Evolutionary conservation across 106 monocot species (phyloP), one percentile per base, ranked within the genome.

Genomic region (Allium sativum): DNA sequence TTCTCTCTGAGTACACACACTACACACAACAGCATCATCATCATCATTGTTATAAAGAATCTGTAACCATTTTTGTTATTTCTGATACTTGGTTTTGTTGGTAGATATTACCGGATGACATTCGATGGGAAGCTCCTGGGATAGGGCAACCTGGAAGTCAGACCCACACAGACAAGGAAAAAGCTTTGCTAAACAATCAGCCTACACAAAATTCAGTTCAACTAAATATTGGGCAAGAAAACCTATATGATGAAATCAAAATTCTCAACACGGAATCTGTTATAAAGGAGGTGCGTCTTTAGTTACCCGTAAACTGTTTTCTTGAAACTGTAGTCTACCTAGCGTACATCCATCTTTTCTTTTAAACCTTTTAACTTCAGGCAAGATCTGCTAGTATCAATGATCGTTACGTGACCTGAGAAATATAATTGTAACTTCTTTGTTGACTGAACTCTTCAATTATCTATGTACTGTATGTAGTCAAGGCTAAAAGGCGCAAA

Each of bases 241-340:
- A 79, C 52, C 18, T 42, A 15, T 63, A 65, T 21, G 82, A 75
- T 46, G 72, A 82, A 48, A 82, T 93, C 18, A 73, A 85, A 21
- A 81, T 93, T 64, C 80, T 79, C 66, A 59, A 86, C 68, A 93
- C 85, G 13, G 82, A 78, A 10, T 72, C 58, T 45, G 44, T 93
- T 51, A 66, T 93, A 8, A 85, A 78, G 68, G 82, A 93, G 89
- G 93, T 89, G 71, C 42, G 43, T 19, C 44, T 31, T 31, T 31
- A 31, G 31, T 31, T 31, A 5, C 31, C 5, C 1, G 31, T 31
- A 31, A 31, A 31, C 31, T 31, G 5, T 31, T 31, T 31, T 31
- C 31, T 31, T 31, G 31, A 31, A 31, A 31, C 31, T 31, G 31
- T 3, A 31, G 31, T 31, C 31, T 31, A 31, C 31, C 31, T 31